These are phyloP conservation scores for Angophora floribunda DNA, from an alignment of 345 rosid species.

Conservation along the genomic window DNA sequence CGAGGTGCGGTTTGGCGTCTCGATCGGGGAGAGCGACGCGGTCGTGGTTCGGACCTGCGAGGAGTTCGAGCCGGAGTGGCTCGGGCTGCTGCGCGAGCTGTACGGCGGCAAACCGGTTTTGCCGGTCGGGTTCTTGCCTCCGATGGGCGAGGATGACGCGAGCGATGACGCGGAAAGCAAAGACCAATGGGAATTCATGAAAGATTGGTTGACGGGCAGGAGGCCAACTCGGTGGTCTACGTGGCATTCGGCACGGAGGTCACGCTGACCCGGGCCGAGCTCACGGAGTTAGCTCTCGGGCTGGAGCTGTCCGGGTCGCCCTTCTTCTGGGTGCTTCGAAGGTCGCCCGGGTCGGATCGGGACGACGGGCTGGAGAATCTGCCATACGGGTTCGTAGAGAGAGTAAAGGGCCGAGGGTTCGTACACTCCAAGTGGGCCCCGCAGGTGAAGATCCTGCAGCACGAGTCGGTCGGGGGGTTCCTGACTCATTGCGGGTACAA, in stretches of 20 bases:
- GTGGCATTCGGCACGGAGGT: constrained; percentile 32
- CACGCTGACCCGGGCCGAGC: constrained; percentile 12
- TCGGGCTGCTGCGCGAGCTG: constrained; percentile 12
- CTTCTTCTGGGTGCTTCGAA: constrained; percentile 32
- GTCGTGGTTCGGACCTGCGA: constrained; percentile 25
- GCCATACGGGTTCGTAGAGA: constrained; percentile 21
- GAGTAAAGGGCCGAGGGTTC: constrained; percentile 18
- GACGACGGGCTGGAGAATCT: constrained; percentile 2
- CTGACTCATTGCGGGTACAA: constrained; percentile 23
- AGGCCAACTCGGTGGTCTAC: constrained; percentile 7
- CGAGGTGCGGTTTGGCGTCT: constrained; percentile 2
- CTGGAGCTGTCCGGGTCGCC: constrained; percentile 24
- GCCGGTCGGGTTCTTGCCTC: constrained; percentile 38
- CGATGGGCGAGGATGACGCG: background rate
- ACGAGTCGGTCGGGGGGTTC: constrained; percentile 22
- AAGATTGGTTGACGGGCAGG: constrained; percentile 14
- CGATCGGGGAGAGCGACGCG: constrained; percentile 16
- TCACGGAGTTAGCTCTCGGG: constrained; percentile 20
- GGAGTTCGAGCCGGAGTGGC: constrained; percentile 45
- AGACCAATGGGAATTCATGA: constrained; percentile 3
- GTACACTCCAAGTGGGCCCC: constrained; percentile 27
- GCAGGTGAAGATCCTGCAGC: constrained; percentile 19
- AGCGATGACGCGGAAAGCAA: background rate
- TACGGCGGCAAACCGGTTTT: constrained; percentile 23
- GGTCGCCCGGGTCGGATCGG: constrained; percentile 2